Evolutionary conservation across 176 grass and related monocot genomes (phyloP), one percentile per base, ranked within the genome.

Genomic region (Oryza officinalis): DNA sequence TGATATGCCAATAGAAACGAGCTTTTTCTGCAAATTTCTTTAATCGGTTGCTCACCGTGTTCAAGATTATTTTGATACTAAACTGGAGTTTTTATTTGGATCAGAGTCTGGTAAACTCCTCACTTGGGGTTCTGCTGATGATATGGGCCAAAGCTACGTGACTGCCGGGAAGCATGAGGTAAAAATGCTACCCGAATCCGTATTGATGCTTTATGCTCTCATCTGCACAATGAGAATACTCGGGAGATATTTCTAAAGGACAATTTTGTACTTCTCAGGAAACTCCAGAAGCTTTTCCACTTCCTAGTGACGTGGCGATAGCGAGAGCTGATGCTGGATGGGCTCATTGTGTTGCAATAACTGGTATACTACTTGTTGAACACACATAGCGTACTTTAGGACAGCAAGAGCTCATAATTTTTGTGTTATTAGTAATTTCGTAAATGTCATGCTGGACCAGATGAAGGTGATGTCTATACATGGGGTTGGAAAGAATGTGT

Each of bases 401-500:
- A 77, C 4, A 65, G 69, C n/a, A 41, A 14, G 9, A 46, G 2
- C 27, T 71, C 1, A 8, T 65, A 32, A 46, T 83, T 83, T 71
- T 68, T n/a, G 63, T 70, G 31, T 76, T 4, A 27, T 5, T 45
- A 35, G 35, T 78, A 4, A 63, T 78, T 77, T 89, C 8, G 80
- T 74, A 80, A 83, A 75, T 49, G 28, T 72, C 85, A 78, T 80
- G 26, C 67, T 87, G 31, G 50, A 89, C 71, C 84, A 99, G 97
- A 87, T 89, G 80, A 83, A 87, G 97, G 97, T 40, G 91, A 92
- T 74, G 89, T 99, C 27, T 99, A 99, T 57, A 94, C 97, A 72
- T 99, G 97, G 97, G 97, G 97, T 80, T 99, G 97, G 97, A 99
- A 96, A 91, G 97, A 99, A 81, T 99, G 97, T 81, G 97, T 99